Evolutionary conservation across 2,329 filamentous ascomycete genomes (phyloP).

Genomic region (Epichloe sibirici): DNA sequence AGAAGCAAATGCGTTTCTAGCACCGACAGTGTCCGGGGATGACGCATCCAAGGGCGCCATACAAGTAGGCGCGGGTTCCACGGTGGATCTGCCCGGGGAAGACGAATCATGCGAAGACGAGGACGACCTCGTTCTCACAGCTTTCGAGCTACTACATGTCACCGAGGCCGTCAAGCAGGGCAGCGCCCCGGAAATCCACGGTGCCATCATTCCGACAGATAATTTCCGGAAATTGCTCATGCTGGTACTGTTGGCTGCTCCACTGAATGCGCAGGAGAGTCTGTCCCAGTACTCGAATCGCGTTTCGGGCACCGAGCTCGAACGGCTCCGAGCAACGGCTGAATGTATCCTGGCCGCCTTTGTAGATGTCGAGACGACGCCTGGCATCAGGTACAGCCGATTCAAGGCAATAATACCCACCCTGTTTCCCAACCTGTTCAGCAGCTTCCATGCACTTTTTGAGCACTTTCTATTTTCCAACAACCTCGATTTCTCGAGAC

Average conservation of each 20-base stretch:
- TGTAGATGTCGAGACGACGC: slow-evolving; percentile 49
- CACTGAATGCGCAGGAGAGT: slow-evolving; percentile 51
- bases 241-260: slow-evolving; percentile 55
- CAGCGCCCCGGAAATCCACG: slow-evolving; percentile 37
- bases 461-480: slow-evolving; percentile 67
- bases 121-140: slow-evolving; percentile 55
- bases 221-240: slow-evolving; percentile 60
- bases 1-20: slow-evolving; percentile 12
- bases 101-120: slow-evolving; percentile 36
- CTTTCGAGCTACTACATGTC: slow-evolving; percentile 55
- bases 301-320: slow-evolving; percentile 42
- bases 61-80: slow-evolving; percentile 27
- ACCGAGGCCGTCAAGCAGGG: slow-evolving; percentile 46
- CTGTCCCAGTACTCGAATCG: slow-evolving; percentile 48
- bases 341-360: slow-evolving; percentile 56
- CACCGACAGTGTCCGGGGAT: not conserved
- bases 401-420: slow-evolving; percentile 49
- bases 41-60: not conserved
- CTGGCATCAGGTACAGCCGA: slow-evolving; percentile 48
- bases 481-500: slow-evolving; percentile 53
- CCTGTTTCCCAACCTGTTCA: slow-evolving; percentile 54
- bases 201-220: slow-evolving; percentile 61
- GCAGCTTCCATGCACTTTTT: slow-evolving; percentile 55
- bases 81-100: slow-evolving; percentile 31
- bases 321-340: slow-evolving; percentile 47